Conservation (phyloP, 108 stramenopile species). For the Skeletonema grethae region DNA sequence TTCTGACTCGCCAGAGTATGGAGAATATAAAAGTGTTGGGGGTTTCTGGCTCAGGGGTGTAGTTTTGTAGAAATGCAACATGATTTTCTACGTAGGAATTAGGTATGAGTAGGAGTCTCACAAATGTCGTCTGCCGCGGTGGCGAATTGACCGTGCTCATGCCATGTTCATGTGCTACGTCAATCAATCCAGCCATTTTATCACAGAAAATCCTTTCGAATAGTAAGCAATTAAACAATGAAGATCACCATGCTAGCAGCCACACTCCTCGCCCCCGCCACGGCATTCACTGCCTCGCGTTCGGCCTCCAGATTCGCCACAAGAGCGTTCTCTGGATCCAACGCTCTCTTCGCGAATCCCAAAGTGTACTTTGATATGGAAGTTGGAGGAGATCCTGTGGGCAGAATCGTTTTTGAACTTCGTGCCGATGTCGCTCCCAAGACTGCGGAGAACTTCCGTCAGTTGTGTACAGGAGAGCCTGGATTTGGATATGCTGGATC, state of each 20-base stretch:
- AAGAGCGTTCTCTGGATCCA: constrained; percentile 72
- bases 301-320: constrained; percentile 37
- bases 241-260: constrained; percentile 52
- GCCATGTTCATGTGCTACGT: too few relatives aligned
- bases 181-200: too few relatives aligned
- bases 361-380: constrained; percentile 95
- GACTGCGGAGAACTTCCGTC: constrained; percentile 95
- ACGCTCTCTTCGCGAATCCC: constrained; percentile 67
- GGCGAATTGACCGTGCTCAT: too few relatives aligned
- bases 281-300: constrained; percentile 53
- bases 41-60: too few relatives aligned
- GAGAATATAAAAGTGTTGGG: too few relatives aligned
- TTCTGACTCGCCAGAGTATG: too few relatives aligned
- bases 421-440: constrained; percentile 94
- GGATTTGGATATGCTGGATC: constrained; percentile 93
- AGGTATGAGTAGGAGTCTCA: too few relatives aligned
- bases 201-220: neutral
- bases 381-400: constrained; percentile 88
- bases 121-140: too few relatives aligned
- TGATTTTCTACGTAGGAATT: too few relatives aligned
- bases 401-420: constrained; percentile 94
- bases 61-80: too few relatives aligned
- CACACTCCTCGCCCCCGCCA: constrained; percentile 59
- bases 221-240: constrained; percentile 13
- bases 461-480: constrained; percentile 96